Evolutionary conservation across 2,329 filamentous ascomycete genomes (phyloP).

Genomic region (Microdochium paspali): DNA sequence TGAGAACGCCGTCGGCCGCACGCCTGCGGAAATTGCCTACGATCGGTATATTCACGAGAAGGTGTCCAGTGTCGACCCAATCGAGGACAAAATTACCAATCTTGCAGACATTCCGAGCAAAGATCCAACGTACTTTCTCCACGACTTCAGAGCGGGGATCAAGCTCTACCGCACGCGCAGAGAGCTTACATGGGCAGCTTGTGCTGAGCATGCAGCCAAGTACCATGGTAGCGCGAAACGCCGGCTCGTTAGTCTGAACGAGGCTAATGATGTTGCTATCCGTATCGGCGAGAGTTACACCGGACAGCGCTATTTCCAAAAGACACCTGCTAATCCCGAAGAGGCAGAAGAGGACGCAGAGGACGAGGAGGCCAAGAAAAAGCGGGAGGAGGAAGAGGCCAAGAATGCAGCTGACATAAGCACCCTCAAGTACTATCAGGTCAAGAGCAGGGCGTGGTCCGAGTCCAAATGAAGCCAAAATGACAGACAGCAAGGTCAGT

Average conservation of each 20-base stretch:
- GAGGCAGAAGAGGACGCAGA: conserved; percentile 1
- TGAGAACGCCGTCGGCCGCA: conserved; percentile 70
- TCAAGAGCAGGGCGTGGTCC: neutral
- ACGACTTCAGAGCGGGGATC: too few relatives aligned
- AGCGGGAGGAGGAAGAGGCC: conserved; percentile 3
- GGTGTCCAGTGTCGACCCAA: conserved; percentile 2
- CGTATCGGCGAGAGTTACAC: conserved; percentile 41
- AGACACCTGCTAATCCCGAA: neutral
- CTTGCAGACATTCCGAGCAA: neutral
- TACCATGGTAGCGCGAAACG: conserved; percentile 23
- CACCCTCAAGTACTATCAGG: conserved; percentile 3
- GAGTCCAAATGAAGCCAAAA: neutral
- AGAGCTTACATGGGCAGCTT: conserved; percentile 14
- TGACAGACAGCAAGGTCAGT: neutral
- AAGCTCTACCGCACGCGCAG: neutral
- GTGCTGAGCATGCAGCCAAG: conserved; percentile 13
- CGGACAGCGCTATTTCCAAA: conserved; percentile 13
- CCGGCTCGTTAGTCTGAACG: conserved; percentile 42
- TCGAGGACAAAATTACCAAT: neutral
- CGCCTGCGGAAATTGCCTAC: conserved; percentile 58
- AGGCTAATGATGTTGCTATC: conserved; percentile 50
- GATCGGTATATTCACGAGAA: conserved; percentile 33
- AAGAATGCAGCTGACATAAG: conserved; percentile 9
- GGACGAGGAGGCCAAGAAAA: conserved; percentile 5
- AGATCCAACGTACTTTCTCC: neutral